These are phyloP conservation scores for Sphaerulina populicola DNA, from an alignment of 2,329 filamentous ascomycete genomes.

Conservation along the genomic window DNA sequence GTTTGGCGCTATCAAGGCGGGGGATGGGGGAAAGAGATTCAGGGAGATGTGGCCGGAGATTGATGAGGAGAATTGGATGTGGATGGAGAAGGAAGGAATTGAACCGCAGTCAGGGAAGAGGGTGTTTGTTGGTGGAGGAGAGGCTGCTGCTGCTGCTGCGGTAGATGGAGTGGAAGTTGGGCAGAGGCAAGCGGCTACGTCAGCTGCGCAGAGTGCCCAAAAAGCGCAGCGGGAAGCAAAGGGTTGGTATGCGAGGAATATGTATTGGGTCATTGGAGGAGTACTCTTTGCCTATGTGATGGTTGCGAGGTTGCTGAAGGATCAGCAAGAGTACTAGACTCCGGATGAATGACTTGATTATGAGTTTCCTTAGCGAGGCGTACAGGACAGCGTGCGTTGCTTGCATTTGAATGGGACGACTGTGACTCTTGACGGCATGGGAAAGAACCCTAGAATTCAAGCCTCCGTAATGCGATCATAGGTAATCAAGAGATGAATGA, in stretches of 20 bases:
- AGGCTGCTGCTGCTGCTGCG: slow-evolving; percentile 30
- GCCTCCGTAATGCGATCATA: too few relatives aligned
- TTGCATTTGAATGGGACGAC: background rate
- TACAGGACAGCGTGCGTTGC: background rate
- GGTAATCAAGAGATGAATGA: too few relatives aligned
- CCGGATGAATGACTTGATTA: background rate
- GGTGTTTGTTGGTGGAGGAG: slow-evolving; percentile 45
- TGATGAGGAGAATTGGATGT: slow-evolving; percentile 81
- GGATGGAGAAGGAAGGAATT: slow-evolving; percentile 77
- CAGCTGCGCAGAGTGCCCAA: slow-evolving; percentile 66
- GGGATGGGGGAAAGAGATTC: slow-evolving; percentile 89
- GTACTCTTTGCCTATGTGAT: slow-evolving; percentile 75
- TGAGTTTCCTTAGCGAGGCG: background rate
- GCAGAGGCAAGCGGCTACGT: slow-evolving; percentile 61
- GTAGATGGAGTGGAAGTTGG: slow-evolving; percentile 51
- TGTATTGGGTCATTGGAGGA: slow-evolving; percentile 61
- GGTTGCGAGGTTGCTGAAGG: slow-evolving; percentile 63
- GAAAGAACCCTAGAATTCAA: too few relatives aligned
- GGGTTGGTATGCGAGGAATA: slow-evolving; percentile 74
- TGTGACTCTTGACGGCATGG: too few relatives aligned
- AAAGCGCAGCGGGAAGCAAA: slow-evolving; percentile 50
- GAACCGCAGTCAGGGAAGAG: slow-evolving; percentile 63
- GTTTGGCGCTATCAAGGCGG: slow-evolving; percentile 71
- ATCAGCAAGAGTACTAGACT: slow-evolving; percentile 24
- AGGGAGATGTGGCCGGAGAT: slow-evolving; percentile 80